Evolutionary conservation across 2,329 filamentous ascomycete genomes (phyloP).

Genomic region (Onygenales sp.): DNA sequence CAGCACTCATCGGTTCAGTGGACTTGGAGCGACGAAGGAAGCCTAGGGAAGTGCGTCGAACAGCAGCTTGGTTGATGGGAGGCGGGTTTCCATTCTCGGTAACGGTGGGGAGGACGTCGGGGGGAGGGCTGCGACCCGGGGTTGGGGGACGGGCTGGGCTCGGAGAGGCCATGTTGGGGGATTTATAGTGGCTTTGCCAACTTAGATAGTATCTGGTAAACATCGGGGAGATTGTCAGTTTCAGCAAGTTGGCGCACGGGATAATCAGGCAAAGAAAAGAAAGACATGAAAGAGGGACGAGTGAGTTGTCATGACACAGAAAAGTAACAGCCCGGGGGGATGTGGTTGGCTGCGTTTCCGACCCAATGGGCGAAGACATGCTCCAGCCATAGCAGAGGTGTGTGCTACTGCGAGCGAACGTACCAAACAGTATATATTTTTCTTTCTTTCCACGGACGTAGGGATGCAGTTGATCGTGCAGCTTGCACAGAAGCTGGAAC

Average conservation of each 20-base stretch:
- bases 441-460: no score
- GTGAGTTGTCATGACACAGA: constrained; percentile 1
- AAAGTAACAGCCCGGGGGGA: background rate
- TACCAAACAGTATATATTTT: no score
- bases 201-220: background rate
- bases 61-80: constrained; percentile 9
- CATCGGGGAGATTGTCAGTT: background rate
- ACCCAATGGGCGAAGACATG: background rate
- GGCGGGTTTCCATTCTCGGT: constrained; percentile 24
- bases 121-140: constrained; percentile 22
- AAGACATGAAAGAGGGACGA: background rate
- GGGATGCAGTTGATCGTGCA: no score
- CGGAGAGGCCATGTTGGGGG: background rate
- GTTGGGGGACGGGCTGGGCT: constrained; percentile 22
- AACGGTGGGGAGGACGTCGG: constrained; percentile 25
- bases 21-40: constrained; percentile 61
- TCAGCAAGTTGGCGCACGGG: background rate
- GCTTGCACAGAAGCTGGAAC: no score
- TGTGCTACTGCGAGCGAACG: no score
- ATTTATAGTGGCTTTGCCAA: background rate
- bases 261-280: background rate
- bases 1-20: constrained; percentile 47
- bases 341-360: background rate
- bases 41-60: constrained; percentile 43
- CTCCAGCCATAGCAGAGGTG: background rate